Evolutionary conservation across 2,329 filamentous ascomycete genomes (phyloP).

Genomic region (Fusarium foetens): DNA sequence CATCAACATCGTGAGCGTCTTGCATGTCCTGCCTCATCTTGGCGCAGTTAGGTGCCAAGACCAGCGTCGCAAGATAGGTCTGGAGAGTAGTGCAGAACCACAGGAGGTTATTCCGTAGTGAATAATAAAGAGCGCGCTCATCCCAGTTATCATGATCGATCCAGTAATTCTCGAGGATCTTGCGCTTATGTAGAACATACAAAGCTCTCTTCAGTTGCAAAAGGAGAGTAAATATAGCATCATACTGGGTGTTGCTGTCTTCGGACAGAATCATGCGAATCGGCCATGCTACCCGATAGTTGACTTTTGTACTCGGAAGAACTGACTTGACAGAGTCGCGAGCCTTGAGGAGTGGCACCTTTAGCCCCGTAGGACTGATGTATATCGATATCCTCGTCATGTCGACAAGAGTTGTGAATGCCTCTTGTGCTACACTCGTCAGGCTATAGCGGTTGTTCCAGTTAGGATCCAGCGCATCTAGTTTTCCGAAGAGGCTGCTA

Average conservation of each 20-base stretch:
- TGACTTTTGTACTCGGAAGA: slow-evolving; percentile 71
- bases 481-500: slow-evolving; percentile 75
- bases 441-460: slow-evolving; percentile 88
- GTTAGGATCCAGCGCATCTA: slow-evolving; percentile 67
- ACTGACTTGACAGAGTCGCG: slow-evolving; percentile 66
- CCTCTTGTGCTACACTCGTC: slow-evolving; percentile 79
- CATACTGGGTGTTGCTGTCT: slow-evolving; percentile 72
- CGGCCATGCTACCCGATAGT: slow-evolving; percentile 75
- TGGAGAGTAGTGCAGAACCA: slow-evolving; percentile 83
- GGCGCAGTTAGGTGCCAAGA: slow-evolving; percentile 69
- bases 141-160: slow-evolving; percentile 51
- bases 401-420: slow-evolving; percentile 70
- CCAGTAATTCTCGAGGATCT: slow-evolving; percentile 55
- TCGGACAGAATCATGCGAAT: slow-evolving; percentile 78
- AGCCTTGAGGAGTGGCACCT: slow-evolving; percentile 57
- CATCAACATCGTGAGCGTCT: slow-evolving; percentile 77
- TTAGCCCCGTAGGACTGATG: slow-evolving; percentile 55
- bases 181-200: slow-evolving; percentile 69
- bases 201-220: slow-evolving; percentile 80
- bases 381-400: slow-evolving; percentile 70
- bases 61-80: slow-evolving; percentile 79
- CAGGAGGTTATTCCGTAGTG: slow-evolving; percentile 74
- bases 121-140: slow-evolving; percentile 64
- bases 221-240: slow-evolving; percentile 77
- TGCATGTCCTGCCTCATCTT: slow-evolving; percentile 68